Percentiles rank a stretch among this genome's conserved stretches.
Evolutionary conservation across 495 filamentous ascomycete genomes (phyloP).

Genomic region (Evernia prunastri): DNA sequence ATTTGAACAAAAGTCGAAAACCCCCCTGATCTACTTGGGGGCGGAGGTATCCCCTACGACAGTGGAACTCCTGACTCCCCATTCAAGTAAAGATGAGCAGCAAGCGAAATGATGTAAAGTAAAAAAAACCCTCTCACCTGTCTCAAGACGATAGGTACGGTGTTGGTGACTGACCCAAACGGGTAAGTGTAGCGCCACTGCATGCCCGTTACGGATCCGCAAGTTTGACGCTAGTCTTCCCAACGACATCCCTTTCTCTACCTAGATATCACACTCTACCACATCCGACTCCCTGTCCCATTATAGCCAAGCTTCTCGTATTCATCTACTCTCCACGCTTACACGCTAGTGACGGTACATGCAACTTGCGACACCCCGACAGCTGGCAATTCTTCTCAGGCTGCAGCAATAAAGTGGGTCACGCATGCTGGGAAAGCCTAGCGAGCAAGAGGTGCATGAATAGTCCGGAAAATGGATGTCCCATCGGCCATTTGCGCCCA

Average conservation of each 20-base stretch:
- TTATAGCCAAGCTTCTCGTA: not conserved
- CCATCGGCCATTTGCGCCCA: not conserved
- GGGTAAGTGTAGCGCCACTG: not conserved
- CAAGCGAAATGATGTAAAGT: too few relatives aligned
- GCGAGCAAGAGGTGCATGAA: not conserved
- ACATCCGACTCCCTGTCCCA: not conserved
- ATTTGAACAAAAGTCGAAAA: too few relatives aligned
- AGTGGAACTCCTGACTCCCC: too few relatives aligned
- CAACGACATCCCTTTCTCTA: not conserved
- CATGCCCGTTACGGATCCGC: not conserved
- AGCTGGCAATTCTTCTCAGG: not conserved
- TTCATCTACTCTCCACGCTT: too few relatives aligned
- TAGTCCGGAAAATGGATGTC: not conserved
- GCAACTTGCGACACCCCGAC: not conserved
- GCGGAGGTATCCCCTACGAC: too few relatives aligned
- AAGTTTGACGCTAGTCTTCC: not conserved
- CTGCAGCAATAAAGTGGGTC: not conserved
- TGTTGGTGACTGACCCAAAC: not conserved
- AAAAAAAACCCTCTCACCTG: too few relatives aligned
- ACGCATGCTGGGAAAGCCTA: not conserved
- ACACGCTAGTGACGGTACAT: too few relatives aligned
- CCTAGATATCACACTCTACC: not conserved
- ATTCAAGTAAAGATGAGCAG: too few relatives aligned
- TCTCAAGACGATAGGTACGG: too few relatives aligned
- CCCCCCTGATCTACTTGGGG: too few relatives aligned